These are phyloP conservation scores for Pluteus cervinus DNA, from an alignment of 768 basidiomycete genomes.

Conservation along the genomic window DNA sequence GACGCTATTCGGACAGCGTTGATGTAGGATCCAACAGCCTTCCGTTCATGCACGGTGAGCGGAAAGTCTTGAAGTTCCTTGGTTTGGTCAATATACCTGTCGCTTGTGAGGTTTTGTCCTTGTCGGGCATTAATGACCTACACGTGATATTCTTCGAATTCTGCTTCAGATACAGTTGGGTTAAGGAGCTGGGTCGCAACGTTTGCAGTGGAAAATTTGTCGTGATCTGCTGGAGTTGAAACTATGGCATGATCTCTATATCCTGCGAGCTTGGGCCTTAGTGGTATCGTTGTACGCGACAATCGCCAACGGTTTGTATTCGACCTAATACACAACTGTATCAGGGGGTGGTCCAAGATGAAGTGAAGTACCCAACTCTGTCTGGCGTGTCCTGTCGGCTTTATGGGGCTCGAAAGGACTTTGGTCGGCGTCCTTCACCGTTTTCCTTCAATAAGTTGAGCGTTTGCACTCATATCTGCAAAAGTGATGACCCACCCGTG, in stretches of 20 bases:
- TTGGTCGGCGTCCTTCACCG: slow-evolving; percentile 55
- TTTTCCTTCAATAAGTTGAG: slow-evolving; percentile 44
- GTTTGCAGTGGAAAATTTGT: slow-evolving; percentile 48
- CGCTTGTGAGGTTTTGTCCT: no score
- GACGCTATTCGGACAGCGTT: slow-evolving; percentile 43
- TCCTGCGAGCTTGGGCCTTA: no score
- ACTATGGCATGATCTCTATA: no score
- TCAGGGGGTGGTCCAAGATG: no score
- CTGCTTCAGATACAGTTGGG: slow-evolving; percentile 56
- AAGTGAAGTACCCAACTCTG: no score
- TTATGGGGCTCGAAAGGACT: slow-evolving; percentile 74
- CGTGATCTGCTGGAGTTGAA: no score
- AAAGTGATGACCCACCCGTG: slow-evolving; percentile 51
- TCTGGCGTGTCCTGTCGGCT: no score
- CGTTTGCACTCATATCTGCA: slow-evolving; percentile 1
- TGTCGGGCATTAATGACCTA: slow-evolving; percentile 23
- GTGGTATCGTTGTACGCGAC: no score
- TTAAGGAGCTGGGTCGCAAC: slow-evolving; percentile 55
- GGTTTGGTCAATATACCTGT: slow-evolving; percentile 71
- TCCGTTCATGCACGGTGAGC: slow-evolving; percentile 44
- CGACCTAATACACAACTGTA: no score
- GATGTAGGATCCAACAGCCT: slow-evolving; percentile 53
- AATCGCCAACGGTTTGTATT: no score
- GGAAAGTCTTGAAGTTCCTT: slow-evolving; percentile 58
- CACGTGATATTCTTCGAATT: slow-evolving; percentile 72